Percentiles rank a stretch among this genome's conserved stretches.
phyloP scores from a whole-genome alignment of 83 land plant species.

The Thuja plicata region DNA sequence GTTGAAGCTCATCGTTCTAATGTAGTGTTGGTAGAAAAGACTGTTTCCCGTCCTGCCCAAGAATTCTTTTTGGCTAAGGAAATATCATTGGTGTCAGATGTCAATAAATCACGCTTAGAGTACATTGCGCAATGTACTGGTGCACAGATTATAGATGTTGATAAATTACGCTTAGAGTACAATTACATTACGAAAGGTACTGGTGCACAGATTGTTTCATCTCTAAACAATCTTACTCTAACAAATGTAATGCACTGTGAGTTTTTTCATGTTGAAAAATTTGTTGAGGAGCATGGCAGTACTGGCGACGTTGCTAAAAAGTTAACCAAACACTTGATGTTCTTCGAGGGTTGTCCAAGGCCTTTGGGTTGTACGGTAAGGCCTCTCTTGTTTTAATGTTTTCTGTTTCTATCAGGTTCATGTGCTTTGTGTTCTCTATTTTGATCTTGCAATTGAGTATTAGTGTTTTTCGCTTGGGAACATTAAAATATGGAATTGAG shows the following conservation, averaged over 20 bases:
- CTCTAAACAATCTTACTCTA: constrained; percentile 52
- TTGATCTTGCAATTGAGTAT: background rate
- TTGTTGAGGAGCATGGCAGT: constrained; percentile 55
- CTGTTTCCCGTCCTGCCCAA: constrained; percentile 80
- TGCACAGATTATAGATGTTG: constrained; percentile 73
- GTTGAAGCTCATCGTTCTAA: constrained; percentile 81
- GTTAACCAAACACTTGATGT: constrained; percentile 72
- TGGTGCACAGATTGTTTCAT: constrained; percentile 71
- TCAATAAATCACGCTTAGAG: constrained; percentile 77
- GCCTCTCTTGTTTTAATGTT: background rate
- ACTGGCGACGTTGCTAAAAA: constrained; percentile 45
- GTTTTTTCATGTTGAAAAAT: constrained; percentile 69
- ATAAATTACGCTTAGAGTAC: constrained; percentile 70
- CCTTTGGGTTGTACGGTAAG: constrained; percentile 94
- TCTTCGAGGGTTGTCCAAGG: constrained; percentile 91
- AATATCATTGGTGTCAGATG: constrained; percentile 85
- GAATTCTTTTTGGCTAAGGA: constrained; percentile 64
- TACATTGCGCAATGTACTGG: constrained; percentile 84
- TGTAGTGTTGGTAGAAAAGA: constrained; percentile 86
- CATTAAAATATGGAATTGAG: background rate
- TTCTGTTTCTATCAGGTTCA: background rate
- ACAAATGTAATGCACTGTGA: constrained; percentile 73
- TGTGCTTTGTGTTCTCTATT: background rate
- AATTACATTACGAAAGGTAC: constrained; percentile 64
- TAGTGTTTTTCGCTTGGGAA: background rate